Evolutionary conservation across 1,139 yeast species (phyloP).

Genomic region (Magnusiomyces suaveolens): DNA sequence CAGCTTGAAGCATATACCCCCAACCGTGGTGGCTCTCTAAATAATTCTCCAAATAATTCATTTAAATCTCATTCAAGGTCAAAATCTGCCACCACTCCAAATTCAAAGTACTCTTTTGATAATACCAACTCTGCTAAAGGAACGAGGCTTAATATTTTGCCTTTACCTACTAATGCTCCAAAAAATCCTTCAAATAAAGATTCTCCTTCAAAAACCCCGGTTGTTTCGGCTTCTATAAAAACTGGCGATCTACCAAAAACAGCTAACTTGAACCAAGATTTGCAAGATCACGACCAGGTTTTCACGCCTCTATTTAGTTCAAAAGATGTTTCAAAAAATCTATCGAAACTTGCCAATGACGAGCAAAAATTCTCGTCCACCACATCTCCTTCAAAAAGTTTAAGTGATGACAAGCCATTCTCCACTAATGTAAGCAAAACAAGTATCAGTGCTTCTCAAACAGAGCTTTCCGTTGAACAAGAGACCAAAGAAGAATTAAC

Average conservation of each 20-base stretch:
- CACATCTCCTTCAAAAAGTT: background rate
- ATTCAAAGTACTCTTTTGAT: slow-evolving; percentile 5
- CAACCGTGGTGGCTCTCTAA: slow-evolving; percentile 44
- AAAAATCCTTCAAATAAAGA: background rate
- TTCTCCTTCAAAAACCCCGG: background rate
- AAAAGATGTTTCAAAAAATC: background rate
- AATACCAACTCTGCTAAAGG: background rate
- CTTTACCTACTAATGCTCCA: background rate
- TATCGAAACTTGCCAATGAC: background rate
- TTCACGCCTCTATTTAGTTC: background rate
- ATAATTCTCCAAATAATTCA: slow-evolving; percentile 1
- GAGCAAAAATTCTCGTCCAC: background rate
- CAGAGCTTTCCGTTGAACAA: background rate
- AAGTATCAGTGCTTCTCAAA: background rate
- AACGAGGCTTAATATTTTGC: background rate
- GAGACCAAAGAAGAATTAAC: background rate
- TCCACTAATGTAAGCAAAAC: background rate
- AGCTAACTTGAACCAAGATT: background rate
- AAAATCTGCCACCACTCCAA: background rate
- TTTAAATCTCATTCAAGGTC: background rate
- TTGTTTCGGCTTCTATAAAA: background rate
- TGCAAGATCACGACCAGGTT: background rate
- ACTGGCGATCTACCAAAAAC: background rate
- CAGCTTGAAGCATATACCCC: slow-evolving; percentile 79
- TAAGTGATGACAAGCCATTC: background rate